Conservation (phyloP, 1,284 basidiomycete species). For the Thelephora terrestris region DNA sequence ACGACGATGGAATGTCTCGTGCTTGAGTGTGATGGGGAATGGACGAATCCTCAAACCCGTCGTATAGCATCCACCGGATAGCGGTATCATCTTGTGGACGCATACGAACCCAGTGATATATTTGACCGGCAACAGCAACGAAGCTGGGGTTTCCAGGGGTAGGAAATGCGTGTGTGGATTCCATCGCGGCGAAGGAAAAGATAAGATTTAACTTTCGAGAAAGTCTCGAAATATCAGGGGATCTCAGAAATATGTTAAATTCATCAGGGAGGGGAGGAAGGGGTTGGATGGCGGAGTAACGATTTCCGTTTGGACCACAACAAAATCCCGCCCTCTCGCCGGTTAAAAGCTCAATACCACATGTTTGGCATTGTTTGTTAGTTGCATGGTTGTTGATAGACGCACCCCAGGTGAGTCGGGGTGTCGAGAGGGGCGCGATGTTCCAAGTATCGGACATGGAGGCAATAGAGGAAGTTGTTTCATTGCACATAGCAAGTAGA, state of each 20-base stretch:
- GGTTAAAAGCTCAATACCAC: constrained; percentile 11
- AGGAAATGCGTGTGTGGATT: constrained; percentile 19
- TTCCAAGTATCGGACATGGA: not conserved
- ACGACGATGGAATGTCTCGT: constrained; percentile 12
- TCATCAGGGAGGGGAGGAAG: constrained; percentile 14
- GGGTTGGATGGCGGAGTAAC: constrained; percentile 9
- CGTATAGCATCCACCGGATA: constrained; percentile 26
- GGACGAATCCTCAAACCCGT: constrained; percentile 15
- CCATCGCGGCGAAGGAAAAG: constrained; percentile 24
- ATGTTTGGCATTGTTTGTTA: constrained; percentile 5
- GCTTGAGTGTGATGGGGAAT: constrained; percentile 8
- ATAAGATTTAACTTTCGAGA: constrained; percentile 22
- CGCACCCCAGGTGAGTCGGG: not conserved
- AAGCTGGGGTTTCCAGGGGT: constrained; percentile 11
- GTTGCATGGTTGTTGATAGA: not conserved
- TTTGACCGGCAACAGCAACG: constrained; percentile 21
- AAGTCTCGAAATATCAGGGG: constrained; percentile 13
- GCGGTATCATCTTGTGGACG: constrained; percentile 15
- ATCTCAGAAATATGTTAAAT: constrained; percentile 11
- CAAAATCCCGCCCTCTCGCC: constrained; percentile 14
- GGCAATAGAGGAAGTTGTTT: no score
- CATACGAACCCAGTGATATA: constrained; percentile 24
- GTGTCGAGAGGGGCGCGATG: not conserved
- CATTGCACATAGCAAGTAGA: no score
- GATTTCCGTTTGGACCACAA: constrained; percentile 11